These are phyloP conservation scores for Lenwebbia sp. DNA, from an alignment of 345 rosid genomes.

Conservation along the genomic window DNA sequence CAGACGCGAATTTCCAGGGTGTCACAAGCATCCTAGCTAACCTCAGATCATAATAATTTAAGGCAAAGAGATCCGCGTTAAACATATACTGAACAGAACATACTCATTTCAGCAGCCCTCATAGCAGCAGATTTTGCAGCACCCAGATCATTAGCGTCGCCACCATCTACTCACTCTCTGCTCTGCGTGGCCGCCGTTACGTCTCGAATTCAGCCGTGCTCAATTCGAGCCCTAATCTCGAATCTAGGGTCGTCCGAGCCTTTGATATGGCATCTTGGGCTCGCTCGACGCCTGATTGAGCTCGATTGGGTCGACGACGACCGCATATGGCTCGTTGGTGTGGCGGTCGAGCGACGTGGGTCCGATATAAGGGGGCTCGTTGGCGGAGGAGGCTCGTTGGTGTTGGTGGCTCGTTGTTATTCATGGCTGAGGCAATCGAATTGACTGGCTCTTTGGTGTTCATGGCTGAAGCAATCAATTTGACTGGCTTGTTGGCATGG, in stretches of 20 bases:
- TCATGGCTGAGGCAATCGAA: no score
- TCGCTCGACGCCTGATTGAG: not conserved
- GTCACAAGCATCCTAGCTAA: not conserved
- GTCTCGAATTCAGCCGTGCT: no score
- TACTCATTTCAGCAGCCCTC: slow-evolving; percentile 94
- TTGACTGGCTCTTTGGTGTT: no score
- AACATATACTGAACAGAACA: not conserved
- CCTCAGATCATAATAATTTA: not conserved
- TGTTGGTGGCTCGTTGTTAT: not conserved
- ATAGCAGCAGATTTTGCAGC: slow-evolving; percentile 92
- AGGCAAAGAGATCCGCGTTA: not conserved
- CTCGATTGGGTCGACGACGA: not conserved
- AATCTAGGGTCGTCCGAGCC: no score
- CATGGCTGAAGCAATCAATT: no score
- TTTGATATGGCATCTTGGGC: no score
- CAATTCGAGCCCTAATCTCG: no score
- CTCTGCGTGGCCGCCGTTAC: no score
- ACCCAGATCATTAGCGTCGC: slow-evolving; percentile 37
- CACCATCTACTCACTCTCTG: no score
- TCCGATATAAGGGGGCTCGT: not conserved
- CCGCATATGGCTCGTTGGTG: not conserved
- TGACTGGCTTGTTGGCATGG: no score
- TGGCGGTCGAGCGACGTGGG: not conserved
- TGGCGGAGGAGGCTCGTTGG: not conserved
- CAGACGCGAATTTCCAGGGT: no score